These are phyloP conservation scores for Rhazya stricta DNA, from an alignment of 257 asterid species.

Conservation along the genomic window DNA sequence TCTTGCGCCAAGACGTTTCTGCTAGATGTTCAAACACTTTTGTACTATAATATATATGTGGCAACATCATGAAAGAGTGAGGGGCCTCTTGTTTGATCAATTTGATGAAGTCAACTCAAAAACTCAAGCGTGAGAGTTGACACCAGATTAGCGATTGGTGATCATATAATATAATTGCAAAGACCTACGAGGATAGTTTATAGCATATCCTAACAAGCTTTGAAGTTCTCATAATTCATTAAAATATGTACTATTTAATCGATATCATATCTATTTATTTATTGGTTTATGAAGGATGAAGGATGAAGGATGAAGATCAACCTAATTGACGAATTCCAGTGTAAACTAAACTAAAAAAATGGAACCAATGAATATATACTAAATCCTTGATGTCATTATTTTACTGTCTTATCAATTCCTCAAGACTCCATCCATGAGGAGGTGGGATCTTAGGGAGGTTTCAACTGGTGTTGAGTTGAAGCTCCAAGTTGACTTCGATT, in stretches of 20 bases:
- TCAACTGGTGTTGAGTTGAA: slow-evolving; percentile 44
- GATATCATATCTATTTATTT: no score
- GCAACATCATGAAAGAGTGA: background rate
- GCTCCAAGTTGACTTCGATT: slow-evolving; percentile 52
- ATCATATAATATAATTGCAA: no score
- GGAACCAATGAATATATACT: background rate
- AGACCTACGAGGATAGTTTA: no score
- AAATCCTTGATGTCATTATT: background rate
- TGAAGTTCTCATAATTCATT: no score
- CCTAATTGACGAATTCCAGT: no score
- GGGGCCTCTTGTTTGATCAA: background rate
- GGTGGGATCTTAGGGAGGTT: slow-evolving; percentile 60
- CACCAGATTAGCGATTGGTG: background rate
- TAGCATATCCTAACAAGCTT: no score
- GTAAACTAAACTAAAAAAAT: background rate
- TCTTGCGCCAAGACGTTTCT: background rate
- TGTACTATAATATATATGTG: background rate
- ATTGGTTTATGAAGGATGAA: no score
- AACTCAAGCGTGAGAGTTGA: slow-evolving; percentile 21
- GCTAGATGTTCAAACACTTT: slow-evolving; percentile 1
- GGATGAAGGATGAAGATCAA: no score
- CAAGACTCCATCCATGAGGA: slow-evolving; percentile 13
- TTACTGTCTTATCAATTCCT: background rate
- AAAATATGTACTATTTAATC: no score
- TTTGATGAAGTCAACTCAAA: background rate